Conservation (phyloP, 306 rosid genomes). For the Luffa acutangula region DNA sequence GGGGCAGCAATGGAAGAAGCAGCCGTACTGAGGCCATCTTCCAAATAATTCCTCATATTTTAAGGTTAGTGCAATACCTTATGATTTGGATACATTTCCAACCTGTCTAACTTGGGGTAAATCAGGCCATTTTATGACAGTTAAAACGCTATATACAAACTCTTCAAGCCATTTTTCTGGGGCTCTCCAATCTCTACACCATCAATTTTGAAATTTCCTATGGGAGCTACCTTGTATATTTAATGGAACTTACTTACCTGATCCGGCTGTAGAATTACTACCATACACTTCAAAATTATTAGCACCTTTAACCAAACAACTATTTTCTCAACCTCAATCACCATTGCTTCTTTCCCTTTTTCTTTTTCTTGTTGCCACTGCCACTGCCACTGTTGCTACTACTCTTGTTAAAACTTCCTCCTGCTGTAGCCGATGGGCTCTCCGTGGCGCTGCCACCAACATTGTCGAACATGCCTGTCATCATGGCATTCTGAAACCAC, state of each 20-base stretch:
- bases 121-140: not conserved
- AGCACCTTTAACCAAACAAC: not conserved
- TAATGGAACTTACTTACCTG: not conserved
- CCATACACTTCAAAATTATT: conserved; percentile 4
- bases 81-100: not conserved
- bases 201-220: not conserved
- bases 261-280: not conserved
- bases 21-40: not conserved
- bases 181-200: not conserved
- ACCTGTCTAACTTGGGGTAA: not conserved
- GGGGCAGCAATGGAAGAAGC: not conserved
- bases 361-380: conserved; percentile 61
- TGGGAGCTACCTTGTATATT: not conserved
- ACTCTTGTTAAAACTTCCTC: conserved; percentile 47
- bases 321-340: conserved; percentile 18
- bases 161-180: not conserved
- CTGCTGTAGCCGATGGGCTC: conserved; percentile 34
- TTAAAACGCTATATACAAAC: conserved; percentile 5
- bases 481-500: conserved; percentile 84
- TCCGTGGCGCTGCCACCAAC: conserved; percentile 31
- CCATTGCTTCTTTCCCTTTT: conserved; percentile 76
- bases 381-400: conserved; percentile 19
- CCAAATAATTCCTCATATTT: not conserved
- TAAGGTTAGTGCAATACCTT: conserved; percentile 3
- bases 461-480: conserved; percentile 62